Base-by-base conservation (phyloP, 192 early-diverging fungal genomes). In the Coemansia sp. region DNA sequence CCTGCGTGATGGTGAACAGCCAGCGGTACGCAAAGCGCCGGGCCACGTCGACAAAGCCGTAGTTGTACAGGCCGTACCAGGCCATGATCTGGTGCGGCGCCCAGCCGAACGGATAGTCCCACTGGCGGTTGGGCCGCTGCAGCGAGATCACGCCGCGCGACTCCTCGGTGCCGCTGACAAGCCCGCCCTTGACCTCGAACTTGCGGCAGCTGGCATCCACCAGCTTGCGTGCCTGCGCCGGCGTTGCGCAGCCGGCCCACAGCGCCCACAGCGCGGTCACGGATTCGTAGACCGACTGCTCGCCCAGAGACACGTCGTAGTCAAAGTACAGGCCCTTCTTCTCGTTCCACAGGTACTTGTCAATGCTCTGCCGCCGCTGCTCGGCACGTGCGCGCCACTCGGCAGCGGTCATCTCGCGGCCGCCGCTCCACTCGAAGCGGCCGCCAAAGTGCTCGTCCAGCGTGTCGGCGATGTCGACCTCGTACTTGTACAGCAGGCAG, bases 51-150 rank as follows among this genome's bases (percentile, higher is more conserved):
- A 75, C 68, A 66, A 85, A 92, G 8, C 91, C 93, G 79, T 99
- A 99, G 64, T 88, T 86, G 58, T 88, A 87, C 56, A 98, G 86
- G 4, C 92, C 95, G 64, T 88, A 85, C 97, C 97, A 99, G 8
- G 94, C 92, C 73, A 99, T 87, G 20, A 99, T 99, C 79, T 99
- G 97, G 81, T 99, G 97, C 51, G 97, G 97, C n/a, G 96, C 95
- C 97, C 97, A 98, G 7, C 97, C 93, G 66, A 90, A 93, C 3
- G 90, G 92, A 56, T 87, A 95, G 75, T 97, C 97, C 96, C 96
- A 98, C 71, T 99, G 97, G 28, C 96, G 88, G 71, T 95, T 94
- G 38, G 96, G 96, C 20, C 97, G 84, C 51, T 93, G 88, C 15
- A 96, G 74, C 8, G 89, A 82, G 51, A 95, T 91, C 8, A 66